Percentiles rank a stretch among this genome's conserved stretches.
Conservation (phyloP, 495 filamentous ascomycete genomes). For the Lasiosphaeria hispida region DNA sequence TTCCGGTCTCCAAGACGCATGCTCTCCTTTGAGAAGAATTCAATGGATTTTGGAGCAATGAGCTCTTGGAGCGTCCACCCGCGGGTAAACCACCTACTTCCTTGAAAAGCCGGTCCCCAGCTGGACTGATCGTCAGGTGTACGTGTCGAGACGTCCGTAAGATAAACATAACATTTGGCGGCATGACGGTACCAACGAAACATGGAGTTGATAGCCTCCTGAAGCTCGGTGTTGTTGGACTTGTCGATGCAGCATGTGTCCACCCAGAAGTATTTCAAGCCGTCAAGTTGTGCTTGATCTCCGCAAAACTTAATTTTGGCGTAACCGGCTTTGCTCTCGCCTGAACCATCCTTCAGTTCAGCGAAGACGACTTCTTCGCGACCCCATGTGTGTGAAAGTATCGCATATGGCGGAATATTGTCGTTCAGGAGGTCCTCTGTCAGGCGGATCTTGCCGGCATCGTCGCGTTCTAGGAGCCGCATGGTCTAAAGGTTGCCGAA, state of each 20-base stretch:
- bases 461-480: neutral
- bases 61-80: too few relatives aligned
- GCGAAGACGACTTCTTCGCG: constrained; percentile 24
- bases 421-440: neutral
- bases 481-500: neutral
- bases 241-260: constrained; percentile 11
- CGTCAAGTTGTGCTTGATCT: constrained; percentile 27
- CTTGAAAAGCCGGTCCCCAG: too few relatives aligned
- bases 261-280: constrained; percentile 9
- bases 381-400: constrained; percentile 32
- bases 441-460: neutral
- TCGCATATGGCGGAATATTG: constrained; percentile 22
- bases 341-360: constrained; percentile 18
- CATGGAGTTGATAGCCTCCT: constrained; percentile 31
- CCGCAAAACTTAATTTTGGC: constrained; percentile 31
- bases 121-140: too few relatives aligned
- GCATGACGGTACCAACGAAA: constrained; percentile 32
- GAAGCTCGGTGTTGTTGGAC: constrained; percentile 25
- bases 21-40: too few relatives aligned
- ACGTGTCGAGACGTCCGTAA: constrained; percentile 21
- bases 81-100: too few relatives aligned
- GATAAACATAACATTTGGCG: constrained; percentile 30
- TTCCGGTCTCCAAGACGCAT: too few relatives aligned
- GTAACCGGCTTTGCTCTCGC: constrained; percentile 26
- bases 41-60: too few relatives aligned